A percentile compares a stretch with the other conserved stretches of the same genome.
Evolutionary conservation across 139 green algal genomes (phyloP).

Genomic region (Chlorella sp.): DNA sequence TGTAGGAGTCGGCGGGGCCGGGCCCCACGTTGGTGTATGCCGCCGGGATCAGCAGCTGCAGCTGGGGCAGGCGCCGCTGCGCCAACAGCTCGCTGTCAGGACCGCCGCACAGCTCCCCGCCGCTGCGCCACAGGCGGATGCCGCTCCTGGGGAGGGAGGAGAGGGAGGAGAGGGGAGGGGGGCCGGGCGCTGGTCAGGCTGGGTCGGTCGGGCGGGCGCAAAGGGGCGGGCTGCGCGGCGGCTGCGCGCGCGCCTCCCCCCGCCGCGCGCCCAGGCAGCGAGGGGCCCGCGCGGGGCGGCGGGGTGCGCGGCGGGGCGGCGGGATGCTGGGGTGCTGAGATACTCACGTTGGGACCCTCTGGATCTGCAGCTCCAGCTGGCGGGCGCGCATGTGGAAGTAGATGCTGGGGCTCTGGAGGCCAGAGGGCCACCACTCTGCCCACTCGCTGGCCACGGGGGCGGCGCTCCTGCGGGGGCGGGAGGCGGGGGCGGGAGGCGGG

Average conservation of each 20-base stretch:
- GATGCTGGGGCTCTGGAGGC: constrained; percentile 11
- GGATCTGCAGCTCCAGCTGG: constrained; percentile 20
- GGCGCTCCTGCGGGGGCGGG: not conserved
- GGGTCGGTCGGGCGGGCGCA: not conserved
- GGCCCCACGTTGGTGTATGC: constrained; percentile 8
- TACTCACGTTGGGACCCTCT: constrained; percentile 5
- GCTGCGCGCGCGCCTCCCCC: not conserved
- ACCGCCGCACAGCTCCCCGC: not conserved
- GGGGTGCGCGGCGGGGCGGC: not conserved
- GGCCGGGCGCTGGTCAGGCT: not conserved
- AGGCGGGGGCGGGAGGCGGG: too few species aligned
- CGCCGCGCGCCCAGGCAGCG: not conserved
- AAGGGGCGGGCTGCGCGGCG: not conserved
- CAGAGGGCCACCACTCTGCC: constrained; percentile 20
- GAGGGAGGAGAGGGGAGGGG: not conserved
- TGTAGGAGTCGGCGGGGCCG: too few species aligned
- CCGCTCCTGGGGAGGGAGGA: not conserved
- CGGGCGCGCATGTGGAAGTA: constrained; percentile 26
- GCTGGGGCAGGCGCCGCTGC: not conserved
- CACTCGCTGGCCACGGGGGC: not conserved
- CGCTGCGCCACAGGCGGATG: not conserved
- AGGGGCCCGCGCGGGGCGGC: not conserved
- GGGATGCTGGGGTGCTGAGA: not conserved
- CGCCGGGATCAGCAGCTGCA: not conserved
- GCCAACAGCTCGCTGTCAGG: constrained; percentile 4